Evolutionary conservation across 2,329 filamentous ascomycete genomes (phyloP).

Genomic region (Chaetomiaceae sp.): DNA sequence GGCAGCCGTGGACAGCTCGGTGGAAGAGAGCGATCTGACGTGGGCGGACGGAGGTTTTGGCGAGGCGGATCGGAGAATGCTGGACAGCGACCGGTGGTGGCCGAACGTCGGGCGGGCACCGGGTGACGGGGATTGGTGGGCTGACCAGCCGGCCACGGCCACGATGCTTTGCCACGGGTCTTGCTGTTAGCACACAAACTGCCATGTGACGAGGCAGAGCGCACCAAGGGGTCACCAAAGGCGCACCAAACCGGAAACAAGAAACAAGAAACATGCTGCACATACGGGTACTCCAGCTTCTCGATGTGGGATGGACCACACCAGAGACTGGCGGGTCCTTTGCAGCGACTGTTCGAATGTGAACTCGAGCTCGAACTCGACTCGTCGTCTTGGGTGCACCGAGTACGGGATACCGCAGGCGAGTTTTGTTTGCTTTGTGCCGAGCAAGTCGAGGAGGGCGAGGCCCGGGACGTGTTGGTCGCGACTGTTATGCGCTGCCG

Average conservation of each 20-base stretch:
- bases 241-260: neutral
- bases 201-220: neutral
- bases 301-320: slow-evolving; percentile 22
- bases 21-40: slow-evolving; percentile 36
- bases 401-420: too few species aligned
- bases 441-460: too few species aligned
- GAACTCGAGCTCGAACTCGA: too few species aligned
- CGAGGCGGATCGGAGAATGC: slow-evolving; percentile 42
- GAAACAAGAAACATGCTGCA: neutral
- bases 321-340: slow-evolving; percentile 27
- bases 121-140: slow-evolving; percentile 20
- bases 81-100: slow-evolving; percentile 51
- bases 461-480: neutral
- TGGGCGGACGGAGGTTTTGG: slow-evolving; percentile 37
- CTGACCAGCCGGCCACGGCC: slow-evolving; percentile 26
- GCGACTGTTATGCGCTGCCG: neutral
- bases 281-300: slow-evolving; percentile 27
- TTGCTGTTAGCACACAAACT: slow-evolving; percentile 21
- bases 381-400: too few species aligned
- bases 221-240: neutral
- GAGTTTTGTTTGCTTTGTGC: too few species aligned
- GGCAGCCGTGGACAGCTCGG: slow-evolving; percentile 20
- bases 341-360: too few species aligned
- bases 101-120: slow-evolving; percentile 31
- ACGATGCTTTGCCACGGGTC: slow-evolving; percentile 24